Percentiles rank a stretch among this genome's conserved stretches.
Evolutionary conservation across 768 basidiomycete species (phyloP).

Genomic region (Agrocybe praecox): DNA sequence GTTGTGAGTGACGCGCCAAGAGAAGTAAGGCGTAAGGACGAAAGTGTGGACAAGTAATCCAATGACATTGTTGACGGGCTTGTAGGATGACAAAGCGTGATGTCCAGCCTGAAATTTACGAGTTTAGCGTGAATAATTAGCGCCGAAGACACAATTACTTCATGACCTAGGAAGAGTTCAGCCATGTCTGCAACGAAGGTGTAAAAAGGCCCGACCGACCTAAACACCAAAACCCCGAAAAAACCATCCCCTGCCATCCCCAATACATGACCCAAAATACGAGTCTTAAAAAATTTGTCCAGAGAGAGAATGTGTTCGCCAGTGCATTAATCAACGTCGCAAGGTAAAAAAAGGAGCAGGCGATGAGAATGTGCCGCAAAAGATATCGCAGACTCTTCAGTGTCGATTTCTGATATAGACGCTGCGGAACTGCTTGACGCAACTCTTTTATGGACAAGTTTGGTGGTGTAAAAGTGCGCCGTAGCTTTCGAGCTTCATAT

Average conservation of each 20-base stretch:
- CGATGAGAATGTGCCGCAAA: slow-evolving; percentile 40
- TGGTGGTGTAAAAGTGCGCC: slow-evolving; percentile 40
- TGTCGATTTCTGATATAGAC: slow-evolving; percentile 49
- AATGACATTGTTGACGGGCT: slow-evolving; percentile 36
- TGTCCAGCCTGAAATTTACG: slow-evolving; percentile 44
- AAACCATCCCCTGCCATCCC: slow-evolving; percentile 50
- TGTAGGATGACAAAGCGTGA: slow-evolving; percentile 44
- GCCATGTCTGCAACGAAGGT: background rate
- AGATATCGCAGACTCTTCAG: slow-evolving; percentile 45
- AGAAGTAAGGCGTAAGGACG: slow-evolving; percentile 59
- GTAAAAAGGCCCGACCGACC: slow-evolving; percentile 26
- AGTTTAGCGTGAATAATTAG: background rate
- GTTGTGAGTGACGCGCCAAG: slow-evolving; percentile 70
- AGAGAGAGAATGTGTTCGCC: slow-evolving; percentile 11
- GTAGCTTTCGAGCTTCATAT: slow-evolving; percentile 42
- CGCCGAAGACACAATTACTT: slow-evolving; percentile 28
- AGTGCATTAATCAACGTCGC: slow-evolving; percentile 33
- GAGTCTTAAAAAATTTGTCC: slow-evolving; percentile 20
- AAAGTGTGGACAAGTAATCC: slow-evolving; percentile 47
- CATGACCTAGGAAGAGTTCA: slow-evolving; percentile 36
- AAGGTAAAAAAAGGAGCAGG: slow-evolving; percentile 37
- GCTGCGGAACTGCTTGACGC: slow-evolving; percentile 48
- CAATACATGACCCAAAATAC: slow-evolving; percentile 49
- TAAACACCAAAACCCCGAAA: slow-evolving; percentile 47
- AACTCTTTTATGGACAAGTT: slow-evolving; percentile 44